Percentiles rank a stretch among this genome's conserved stretches.
These are phyloP conservation scores for Ogataea minuta DNA, from an alignment of 805 yeast species.

Conservation along the genomic window DNA sequence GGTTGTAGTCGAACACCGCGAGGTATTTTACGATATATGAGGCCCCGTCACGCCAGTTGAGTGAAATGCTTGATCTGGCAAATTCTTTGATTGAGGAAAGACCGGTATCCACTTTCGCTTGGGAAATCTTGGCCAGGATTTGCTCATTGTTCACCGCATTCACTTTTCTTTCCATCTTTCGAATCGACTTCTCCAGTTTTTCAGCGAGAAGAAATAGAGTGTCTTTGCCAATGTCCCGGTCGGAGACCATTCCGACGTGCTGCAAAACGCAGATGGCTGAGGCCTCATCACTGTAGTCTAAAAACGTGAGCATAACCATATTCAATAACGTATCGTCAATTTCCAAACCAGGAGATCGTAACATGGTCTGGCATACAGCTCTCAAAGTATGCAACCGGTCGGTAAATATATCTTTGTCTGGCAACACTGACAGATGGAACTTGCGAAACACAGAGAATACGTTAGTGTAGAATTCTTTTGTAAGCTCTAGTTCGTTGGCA, in stretches of 20 bases:
- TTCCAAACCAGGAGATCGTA: constrained; percentile 16
- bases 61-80: constrained; percentile 4
- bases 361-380: constrained; percentile 17
- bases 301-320: constrained; percentile 21
- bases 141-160: constrained; percentile 9
- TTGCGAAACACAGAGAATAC: constrained; percentile 20
- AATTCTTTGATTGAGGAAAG: constrained; percentile 16
- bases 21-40: constrained; percentile 21
- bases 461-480: constrained; percentile 20
- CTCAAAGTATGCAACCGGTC: constrained; percentile 15
- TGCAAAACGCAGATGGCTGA: constrained; percentile 27
- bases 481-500: constrained; percentile 10
- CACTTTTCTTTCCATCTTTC: constrained; percentile 24
- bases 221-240: constrained; percentile 13
- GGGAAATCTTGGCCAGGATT: constrained; percentile 8
- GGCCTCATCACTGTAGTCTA: constrained; percentile 28
- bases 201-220: constrained; percentile 20
- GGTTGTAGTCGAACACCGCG: constrained; percentile 23
- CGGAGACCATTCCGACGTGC: constrained; percentile 23
- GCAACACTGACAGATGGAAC: constrained; percentile 12
- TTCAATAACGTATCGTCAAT: constrained; percentile 19
- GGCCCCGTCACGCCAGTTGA: constrained; percentile 26
- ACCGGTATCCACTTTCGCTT: constrained; percentile 22
- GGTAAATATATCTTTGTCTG: constrained; percentile 4
- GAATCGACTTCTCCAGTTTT: constrained; percentile 21